Evolutionary conservation across 352 stramenopile genomes (phyloP), one percentile per base, ranked within the genome.

Genomic region (Elongisporangium senticosum): DNA sequence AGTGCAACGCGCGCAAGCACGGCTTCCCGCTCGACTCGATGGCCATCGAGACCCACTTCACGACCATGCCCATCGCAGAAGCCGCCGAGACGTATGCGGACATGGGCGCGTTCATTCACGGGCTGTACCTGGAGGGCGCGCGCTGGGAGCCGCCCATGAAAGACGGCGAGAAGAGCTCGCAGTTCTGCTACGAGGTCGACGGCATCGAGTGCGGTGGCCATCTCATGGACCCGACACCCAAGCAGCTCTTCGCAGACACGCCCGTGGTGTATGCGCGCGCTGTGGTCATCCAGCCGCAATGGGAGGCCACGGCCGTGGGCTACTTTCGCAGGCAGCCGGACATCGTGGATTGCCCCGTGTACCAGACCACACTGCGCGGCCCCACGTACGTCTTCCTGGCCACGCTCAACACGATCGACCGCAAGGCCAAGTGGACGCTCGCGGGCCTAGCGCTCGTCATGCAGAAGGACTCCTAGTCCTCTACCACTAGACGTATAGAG

Each of bases 341-440:
- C 49, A 76, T 98, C 6, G 98, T 98, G 64, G 93, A 98, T 61
- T 98, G 89, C 55, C 96, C 96, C 39, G 88, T 98, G 49, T 99
- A 98, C 68, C 90, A 98, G 52, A 99, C 96, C 33, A 97, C 89
- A 54, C 90, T 95, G 61, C 79, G 96, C 40, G 95, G 96, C 1
- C 90, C 96, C n/a, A 98, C 93, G 17, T 99, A 97, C 67, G 82
- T 98, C 7, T 98, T 98, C 67, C 74, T 98, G n/a, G 93, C 94
- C 17, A 98, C 96, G 49, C 72, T 99, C 15, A 90, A 91, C 64
- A 98, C 93, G 10, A 67, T 75, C 13, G 68, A 76, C 8, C 59
- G 71, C 7, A 87, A 91, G 60, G 72, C 80, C 47, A 98, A 98
- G 68, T 99, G 96, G 96, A 89, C 90, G 14, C 60, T 98, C 22